These are phyloP conservation scores for Taxawa tesnikishii DNA, from an alignment of 2,329 filamentous ascomycete genomes.

Conservation along the genomic window DNA sequence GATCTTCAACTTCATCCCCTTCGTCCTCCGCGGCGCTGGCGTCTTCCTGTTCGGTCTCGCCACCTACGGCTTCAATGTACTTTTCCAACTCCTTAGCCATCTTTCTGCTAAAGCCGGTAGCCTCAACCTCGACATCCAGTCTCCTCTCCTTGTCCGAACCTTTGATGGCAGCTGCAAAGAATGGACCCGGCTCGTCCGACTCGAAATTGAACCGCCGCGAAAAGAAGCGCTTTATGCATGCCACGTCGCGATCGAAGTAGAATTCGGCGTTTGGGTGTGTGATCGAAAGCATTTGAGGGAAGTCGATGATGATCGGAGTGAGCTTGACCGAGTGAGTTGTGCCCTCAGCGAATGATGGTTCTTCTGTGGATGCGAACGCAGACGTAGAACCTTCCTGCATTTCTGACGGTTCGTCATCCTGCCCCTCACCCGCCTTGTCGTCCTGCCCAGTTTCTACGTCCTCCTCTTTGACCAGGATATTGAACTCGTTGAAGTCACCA, in stretches of 20 bases:
- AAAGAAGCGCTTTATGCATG: conserved; percentile 93
- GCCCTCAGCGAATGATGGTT: too few species aligned
- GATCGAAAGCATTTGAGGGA: conserved; percentile 95
- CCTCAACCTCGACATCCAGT: conserved; percentile 78
- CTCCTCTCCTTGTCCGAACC: conserved; percentile 54
- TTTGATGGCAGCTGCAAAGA: conserved; percentile 74
- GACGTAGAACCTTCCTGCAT: conserved; percentile 1
- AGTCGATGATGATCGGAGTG: conserved; percentile 84
- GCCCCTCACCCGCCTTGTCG: conserved; percentile 10
- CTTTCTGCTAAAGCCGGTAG: conserved; percentile 91
- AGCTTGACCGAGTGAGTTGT: conserved; percentile 34
- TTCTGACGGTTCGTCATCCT: conserved; percentile 18
- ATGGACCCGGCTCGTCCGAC: conserved; percentile 69
- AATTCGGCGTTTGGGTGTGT: conserved; percentile 88
- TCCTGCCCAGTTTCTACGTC: conserved; percentile 3
- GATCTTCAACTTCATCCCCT: conserved; percentile 24
- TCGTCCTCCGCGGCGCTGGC: conserved; percentile 23
- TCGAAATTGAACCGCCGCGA: conserved; percentile 78
- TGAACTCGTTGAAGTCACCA: conserved; percentile 99
- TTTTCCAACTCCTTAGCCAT: conserved; percentile 89
- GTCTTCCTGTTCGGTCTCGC: conserved; percentile 34
- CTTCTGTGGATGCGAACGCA: conserved; percentile 2
- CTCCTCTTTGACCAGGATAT: conserved; percentile 82
- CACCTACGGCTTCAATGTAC: conserved; percentile 64
- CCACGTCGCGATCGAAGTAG: conserved; percentile 94